Evolutionary conservation across 805 yeast genomes (phyloP), one percentile per base, ranked within the genome.

Genomic region (Yarrowia hollandica): DNA sequence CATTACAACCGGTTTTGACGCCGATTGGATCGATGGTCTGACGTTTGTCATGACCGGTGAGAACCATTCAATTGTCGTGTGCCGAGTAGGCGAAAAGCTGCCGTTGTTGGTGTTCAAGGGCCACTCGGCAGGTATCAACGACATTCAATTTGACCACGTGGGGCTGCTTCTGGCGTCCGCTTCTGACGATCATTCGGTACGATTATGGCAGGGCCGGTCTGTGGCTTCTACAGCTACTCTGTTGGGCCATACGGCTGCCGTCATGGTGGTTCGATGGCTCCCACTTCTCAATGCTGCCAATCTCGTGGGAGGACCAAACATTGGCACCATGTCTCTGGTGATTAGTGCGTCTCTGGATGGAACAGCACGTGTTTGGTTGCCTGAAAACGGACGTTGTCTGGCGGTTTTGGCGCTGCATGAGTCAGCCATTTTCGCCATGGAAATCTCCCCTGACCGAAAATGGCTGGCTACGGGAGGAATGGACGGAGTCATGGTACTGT

Each of bases 121-220:
- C 1, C 96, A 90, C 69, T 74, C 78, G 9, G 80, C 81, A 44
- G 75, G 82, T 0, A 78, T 88, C 7, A 77, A 87, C 14, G 72
- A 72, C 5, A 73, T 90, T 4, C 69, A 74, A 26, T 88, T 85
- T 68, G 83, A 85, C 65, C 62, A 67, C 5, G 69, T 70, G 2
- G 74, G 77, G 14, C 82, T 81, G 64, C 69, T 85, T 26, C 73
- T 91, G 37, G 83, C 90, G 3, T 82, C 91, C 1, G 84, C 88
- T 8, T 83, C 95, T 1, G 96, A 88, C 67, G 97, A 91, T 68
- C 79, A 81, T 60, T 75, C 80, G 0, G 77, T 90, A 8, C 80
- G 88, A 64, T 75, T 90, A 18, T 91, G 96, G 96, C 75, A 46
- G 83, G 96, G 96, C 57, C 85, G 55, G 64, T 73, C 61, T 62